Evolutionary conservation across 768 basidiomycete genomes (phyloP).

Genomic region (Auricularia cornea): DNA sequence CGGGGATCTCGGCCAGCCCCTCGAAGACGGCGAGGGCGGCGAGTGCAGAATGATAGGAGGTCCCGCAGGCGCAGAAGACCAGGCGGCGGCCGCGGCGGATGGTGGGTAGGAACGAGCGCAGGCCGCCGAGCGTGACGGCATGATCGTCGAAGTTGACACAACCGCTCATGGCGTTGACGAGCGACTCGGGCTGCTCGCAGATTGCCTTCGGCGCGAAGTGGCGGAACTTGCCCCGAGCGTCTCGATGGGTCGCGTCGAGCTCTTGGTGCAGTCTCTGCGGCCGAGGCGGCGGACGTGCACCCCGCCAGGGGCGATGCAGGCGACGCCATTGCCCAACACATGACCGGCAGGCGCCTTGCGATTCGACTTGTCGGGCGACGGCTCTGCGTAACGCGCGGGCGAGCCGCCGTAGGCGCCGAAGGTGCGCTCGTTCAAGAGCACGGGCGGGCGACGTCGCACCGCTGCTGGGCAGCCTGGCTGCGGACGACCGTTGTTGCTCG

Average conservation of each 20-base stretch:
- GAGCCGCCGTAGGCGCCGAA: too few relatives aligned
- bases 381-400: too few relatives aligned
- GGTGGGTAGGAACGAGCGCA: slow-evolving; percentile 90
- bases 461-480: too few relatives aligned
- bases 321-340: slow-evolving; percentile 98
- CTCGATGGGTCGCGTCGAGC: slow-evolving; percentile 88
- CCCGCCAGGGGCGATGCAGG: slow-evolving; percentile 93
- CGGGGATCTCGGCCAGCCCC: slow-evolving; percentile 97
- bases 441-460: too few relatives aligned
- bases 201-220: slow-evolving; percentile 99
- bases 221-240: slow-evolving; percentile 96
- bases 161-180: slow-evolving; percentile 99
- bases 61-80: slow-evolving; percentile 97
- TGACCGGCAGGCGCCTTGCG: too few relatives aligned
- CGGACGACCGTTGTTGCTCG: too few relatives aligned
- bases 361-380: too few relatives aligned
- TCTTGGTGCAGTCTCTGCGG: slow-evolving; percentile 50
- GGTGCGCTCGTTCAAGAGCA: too few relatives aligned
- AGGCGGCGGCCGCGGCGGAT: slow-evolving; percentile 92
- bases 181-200: slow-evolving; percentile 97
- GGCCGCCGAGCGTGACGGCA: slow-evolving; percentile 87
- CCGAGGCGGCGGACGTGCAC: slow-evolving; percentile 98
- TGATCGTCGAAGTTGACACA: slow-evolving; percentile 96
- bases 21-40: slow-evolving; percentile 98
- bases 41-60: slow-evolving; percentile 93